phyloP scores from a whole-genome alignment of 129 eudicot species.

The Mikania micrantha region DNA sequence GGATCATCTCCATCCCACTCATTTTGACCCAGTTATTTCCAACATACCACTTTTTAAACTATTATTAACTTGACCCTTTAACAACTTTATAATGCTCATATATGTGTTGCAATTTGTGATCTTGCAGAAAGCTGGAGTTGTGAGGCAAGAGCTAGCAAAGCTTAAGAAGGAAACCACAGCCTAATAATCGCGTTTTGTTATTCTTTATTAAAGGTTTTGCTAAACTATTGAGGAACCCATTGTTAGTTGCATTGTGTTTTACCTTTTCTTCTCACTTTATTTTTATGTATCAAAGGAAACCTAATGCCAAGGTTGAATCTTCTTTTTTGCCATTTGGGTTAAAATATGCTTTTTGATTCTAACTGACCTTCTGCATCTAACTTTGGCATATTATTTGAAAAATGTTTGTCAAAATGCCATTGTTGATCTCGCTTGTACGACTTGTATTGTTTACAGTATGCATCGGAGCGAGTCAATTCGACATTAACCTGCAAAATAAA shows the following conservation, averaged over 20 bases:
- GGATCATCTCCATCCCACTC: background rate
- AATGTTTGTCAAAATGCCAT: no score
- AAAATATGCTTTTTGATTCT: background rate
- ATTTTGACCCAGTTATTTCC: background rate
- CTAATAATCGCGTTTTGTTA: conserved; percentile 1
- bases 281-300: conserved; percentile 15
- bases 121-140: conserved; percentile 53
- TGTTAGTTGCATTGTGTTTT: conserved; percentile 25
- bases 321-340: background rate
- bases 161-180: conserved; percentile 47
- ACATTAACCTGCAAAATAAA: no score
- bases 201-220: conserved; percentile 8
- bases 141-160: conserved; percentile 47
- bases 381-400: background rate
- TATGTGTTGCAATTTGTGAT: background rate
- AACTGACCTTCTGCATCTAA: background rate
- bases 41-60: no score
- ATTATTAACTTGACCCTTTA: no score
- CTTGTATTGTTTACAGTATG: no score
- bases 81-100: background rate
- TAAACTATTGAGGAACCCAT: conserved; percentile 12
- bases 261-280: background rate
- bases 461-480: no score
- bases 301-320: background rate
- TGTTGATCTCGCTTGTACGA: no score